Percentiles rank a stretch among this genome's conserved stretches.
Evolutionary conservation across 2,329 filamentous ascomycete genomes (phyloP).

Genomic region (Colletotrichum coccodes): DNA sequence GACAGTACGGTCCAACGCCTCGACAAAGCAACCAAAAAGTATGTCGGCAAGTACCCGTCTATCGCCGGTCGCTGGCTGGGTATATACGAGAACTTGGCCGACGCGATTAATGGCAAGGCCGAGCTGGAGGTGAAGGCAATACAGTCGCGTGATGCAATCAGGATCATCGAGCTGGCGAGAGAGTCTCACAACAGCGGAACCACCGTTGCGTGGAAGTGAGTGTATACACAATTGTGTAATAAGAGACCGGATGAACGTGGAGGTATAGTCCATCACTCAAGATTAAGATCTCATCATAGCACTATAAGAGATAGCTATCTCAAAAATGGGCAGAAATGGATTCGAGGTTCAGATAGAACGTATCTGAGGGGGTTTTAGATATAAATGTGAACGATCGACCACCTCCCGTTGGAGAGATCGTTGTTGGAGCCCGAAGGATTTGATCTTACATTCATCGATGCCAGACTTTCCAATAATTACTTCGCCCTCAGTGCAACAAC

Average conservation of each 20-base stretch:
- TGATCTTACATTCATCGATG: too few species aligned
- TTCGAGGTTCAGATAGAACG: too few species aligned
- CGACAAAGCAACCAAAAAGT: slow-evolving; percentile 43
- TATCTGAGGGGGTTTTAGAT: too few species aligned
- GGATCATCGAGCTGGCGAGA: slow-evolving; percentile 53
- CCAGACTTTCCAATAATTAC: too few species aligned
- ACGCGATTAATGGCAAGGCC: slow-evolving; percentile 48
- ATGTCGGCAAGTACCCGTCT: slow-evolving; percentile 49
- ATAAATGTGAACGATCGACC: too few species aligned
- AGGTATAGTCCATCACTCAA: neutral
- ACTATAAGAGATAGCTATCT: too few species aligned
- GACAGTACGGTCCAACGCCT: slow-evolving; percentile 42
- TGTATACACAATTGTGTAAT: neutral
- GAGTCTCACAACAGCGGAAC: slow-evolving; percentile 47
- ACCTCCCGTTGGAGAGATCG: too few species aligned
- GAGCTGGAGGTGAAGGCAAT: slow-evolving; percentile 51
- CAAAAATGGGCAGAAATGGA: too few species aligned
- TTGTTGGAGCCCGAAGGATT: too few species aligned
- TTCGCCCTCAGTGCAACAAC: too few species aligned
- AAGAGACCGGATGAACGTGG: too few species aligned
- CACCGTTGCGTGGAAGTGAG: slow-evolving; percentile 41
- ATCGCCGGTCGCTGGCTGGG: slow-evolving; percentile 50
- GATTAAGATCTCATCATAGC: too few species aligned
- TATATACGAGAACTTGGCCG: slow-evolving; percentile 52
- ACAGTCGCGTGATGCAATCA: slow-evolving; percentile 49